Conservation (phyloP, 257 asterid genomes). For the Nicotiana undulata region DNA sequence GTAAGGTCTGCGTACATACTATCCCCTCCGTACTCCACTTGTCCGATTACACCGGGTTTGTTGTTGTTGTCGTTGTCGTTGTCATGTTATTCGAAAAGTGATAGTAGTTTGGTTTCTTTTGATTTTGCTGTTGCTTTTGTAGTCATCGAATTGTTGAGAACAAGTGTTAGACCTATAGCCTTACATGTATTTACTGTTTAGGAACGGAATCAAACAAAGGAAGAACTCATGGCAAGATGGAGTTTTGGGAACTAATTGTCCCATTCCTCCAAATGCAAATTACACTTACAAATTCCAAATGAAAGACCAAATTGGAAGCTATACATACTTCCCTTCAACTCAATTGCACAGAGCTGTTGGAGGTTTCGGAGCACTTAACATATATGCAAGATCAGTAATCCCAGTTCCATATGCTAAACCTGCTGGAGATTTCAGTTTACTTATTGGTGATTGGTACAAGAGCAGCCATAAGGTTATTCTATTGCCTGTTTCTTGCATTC, state of each 20-base stretch:
- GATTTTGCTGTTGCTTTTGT: background rate
- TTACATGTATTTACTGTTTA: slow-evolving; percentile 13
- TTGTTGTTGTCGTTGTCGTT: too few species aligned
- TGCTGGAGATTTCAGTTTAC: slow-evolving; percentile 70
- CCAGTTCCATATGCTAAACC: slow-evolving; percentile 81
- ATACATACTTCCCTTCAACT: slow-evolving; percentile 83
- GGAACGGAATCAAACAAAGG: slow-evolving; percentile 97
- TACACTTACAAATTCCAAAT: slow-evolving; percentile 85
- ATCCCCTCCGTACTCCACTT: too few species aligned
- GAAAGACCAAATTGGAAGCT: slow-evolving; percentile 94
- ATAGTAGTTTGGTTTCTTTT: background rate
- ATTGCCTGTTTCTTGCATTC: background rate
- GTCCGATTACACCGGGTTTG: too few species aligned
- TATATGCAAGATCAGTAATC: slow-evolving; percentile 83
- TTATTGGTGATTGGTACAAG: slow-evolving; percentile 84
- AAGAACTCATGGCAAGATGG: slow-evolving; percentile 99
- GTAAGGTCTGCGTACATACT: too few species aligned
- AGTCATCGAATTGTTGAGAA: background rate
- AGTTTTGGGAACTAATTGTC: slow-evolving; percentile 85
- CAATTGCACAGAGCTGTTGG: slow-evolving; percentile 86
- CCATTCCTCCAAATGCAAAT: slow-evolving; percentile 69
- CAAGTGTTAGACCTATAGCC: background rate
- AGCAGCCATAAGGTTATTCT: slow-evolving; percentile 56
- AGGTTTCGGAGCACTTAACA: slow-evolving; percentile 77
- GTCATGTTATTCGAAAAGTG: background rate